Evolutionary conservation across 176 grass and related monocot species (phyloP).

Genomic region (Musa itinerans): DNA sequence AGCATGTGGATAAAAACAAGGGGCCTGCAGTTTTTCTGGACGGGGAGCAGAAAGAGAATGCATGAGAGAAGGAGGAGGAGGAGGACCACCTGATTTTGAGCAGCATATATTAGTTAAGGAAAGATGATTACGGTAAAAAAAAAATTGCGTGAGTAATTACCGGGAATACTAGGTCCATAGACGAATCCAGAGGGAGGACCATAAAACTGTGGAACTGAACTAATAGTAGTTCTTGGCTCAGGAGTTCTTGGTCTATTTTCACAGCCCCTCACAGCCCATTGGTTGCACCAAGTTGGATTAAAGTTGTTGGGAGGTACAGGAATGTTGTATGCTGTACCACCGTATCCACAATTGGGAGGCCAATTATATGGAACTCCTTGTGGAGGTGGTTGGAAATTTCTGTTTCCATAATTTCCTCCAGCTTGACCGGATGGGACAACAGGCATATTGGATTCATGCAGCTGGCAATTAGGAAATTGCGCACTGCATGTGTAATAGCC

Average conservation of each 20-base stretch:
- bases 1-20: conserved; percentile 27
- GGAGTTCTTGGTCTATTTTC: conserved; percentile 30
- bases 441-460: conserved; percentile 25
- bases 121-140: not conserved
- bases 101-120: conserved; percentile 12
- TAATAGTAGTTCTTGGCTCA: conserved; percentile 17
- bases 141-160: conserved; percentile 26
- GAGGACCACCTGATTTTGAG: conserved; percentile 29
- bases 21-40: conserved; percentile 42
- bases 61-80: conserved; percentile 40
- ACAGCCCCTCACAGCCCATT: conserved; percentile 33
- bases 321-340: conserved; percentile 37
- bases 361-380: conserved; percentile 52
- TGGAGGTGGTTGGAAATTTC: conserved; percentile 28
- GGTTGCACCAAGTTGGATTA: conserved; percentile 38
- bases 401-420: conserved; percentile 44
- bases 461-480: conserved; percentile 33
- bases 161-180: conserved; percentile 40
- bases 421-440: conserved; percentile 41
- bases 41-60: conserved; percentile 52
- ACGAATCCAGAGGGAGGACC: conserved; percentile 46
- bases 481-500: conserved; percentile 34
- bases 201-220: conserved; percentile 37
- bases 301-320: conserved; percentile 38
- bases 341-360: conserved; percentile 32